A percentile compares a stretch with the other conserved stretches of the same genome.
phyloP scores from a whole-genome alignment of 441 rosid species.

The Gossypium laxum region DNA sequence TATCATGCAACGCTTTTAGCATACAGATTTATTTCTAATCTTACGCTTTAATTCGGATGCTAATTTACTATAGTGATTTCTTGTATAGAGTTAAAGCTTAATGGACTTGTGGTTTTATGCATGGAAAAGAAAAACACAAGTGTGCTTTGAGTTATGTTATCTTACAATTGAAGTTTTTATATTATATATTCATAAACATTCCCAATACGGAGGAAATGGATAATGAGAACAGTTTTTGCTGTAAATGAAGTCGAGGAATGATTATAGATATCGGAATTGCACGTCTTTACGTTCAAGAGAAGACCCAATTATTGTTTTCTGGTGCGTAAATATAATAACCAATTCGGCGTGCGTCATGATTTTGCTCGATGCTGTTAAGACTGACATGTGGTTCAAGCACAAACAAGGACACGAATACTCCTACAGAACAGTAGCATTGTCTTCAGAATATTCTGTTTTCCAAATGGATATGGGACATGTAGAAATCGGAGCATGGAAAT shows the following conservation, averaged over 20 bases:
- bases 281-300: too few species aligned
- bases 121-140: not conserved
- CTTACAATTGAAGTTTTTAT: not conserved
- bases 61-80: constrained; percentile 14
- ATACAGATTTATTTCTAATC: constrained; percentile 6
- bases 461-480: too few species aligned
- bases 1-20: constrained; percentile 7
- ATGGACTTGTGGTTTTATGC: not conserved
- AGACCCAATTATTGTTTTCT: too few species aligned
- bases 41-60: not conserved
- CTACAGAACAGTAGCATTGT: not conserved
- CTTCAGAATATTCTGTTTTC: not conserved
- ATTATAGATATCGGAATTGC: too few species aligned
- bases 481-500: not conserved
- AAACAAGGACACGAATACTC: not conserved
- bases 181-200: too few species aligned
- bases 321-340: too few species aligned
- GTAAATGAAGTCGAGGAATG: too few species aligned
- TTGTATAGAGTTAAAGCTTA: not conserved
- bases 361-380: too few species aligned
- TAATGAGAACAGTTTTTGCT: too few species aligned
- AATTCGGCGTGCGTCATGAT: too few species aligned
- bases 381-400: too few species aligned
- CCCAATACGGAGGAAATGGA: too few species aligned
- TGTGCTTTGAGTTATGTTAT: not conserved